Evolutionary conservation across 345 rosid species (phyloP), one percentile per base, ranked within the genome.

Genomic region (Gossypium thurberi): DNA sequence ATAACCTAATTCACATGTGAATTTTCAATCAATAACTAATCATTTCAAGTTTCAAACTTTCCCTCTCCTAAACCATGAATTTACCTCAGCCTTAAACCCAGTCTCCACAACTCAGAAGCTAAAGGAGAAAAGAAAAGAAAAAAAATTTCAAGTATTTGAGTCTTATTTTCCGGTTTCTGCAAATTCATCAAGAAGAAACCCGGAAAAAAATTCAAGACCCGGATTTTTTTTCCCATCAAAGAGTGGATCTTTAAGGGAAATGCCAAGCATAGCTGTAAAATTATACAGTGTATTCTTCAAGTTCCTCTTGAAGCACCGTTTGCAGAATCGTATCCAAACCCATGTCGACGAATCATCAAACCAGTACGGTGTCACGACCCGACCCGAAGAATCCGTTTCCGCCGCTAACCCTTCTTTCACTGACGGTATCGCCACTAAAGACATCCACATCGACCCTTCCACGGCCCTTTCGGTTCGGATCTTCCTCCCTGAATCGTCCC

Each of bases 281-380:
- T 81, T 92, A 68, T 90, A 92, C 81, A 95, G 98, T 80, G 92
- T 88, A 37, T 86, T 90, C 93, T 94, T 94, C 93, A 94, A 94
- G 85, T 90, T 89, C 77, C 89, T 90, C 55, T 80, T 92, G 60
- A 94, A 87, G 78, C 90, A 87, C 73, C 93, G 96, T 46, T 76
- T 94, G 48, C 95, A 94, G 73, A 90, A 83, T 82, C 92, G 83
- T 88, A 87, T 89, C 78, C 93, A 85, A 28, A 72, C 84, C 11
- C 72, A 85, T 14, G 44, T 79, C 65, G 85, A 86, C 56, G 83
- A 82, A 3, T 66, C 89, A 1, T 74, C 90, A 56, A 76, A 81
- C 76, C 72, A 85, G 0, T 91, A 88, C 40, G 96, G 98, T 10
- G 87, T 89, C 68, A 84, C 92, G 5, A 84, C 98, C 75, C 88